Percentiles rank a stretch among this genome's conserved stretches.
Evolutionary conservation across 176 grass and related monocot species (phyloP).

Genomic region (Otatea glauca): DNA sequence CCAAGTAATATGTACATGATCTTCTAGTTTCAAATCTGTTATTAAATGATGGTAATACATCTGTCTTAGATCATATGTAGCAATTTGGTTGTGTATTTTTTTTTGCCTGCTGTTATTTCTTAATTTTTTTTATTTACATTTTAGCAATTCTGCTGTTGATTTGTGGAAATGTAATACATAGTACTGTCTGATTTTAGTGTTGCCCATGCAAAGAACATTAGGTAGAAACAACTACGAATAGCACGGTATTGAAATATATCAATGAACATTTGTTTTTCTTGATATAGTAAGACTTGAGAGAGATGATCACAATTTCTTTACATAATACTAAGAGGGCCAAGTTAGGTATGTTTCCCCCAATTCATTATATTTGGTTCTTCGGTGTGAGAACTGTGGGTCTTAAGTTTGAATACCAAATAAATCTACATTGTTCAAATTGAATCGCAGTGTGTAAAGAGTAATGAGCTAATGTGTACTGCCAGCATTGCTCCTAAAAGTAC

Average conservation of each 20-base stretch:
- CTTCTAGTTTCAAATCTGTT: slow-evolving; percentile 15
- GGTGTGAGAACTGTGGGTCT: background rate
- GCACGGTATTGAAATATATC: background rate
- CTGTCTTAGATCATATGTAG: background rate
- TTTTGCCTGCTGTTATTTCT: background rate
- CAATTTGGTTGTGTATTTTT: background rate
- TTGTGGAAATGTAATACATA: background rate
- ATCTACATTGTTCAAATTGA: background rate
- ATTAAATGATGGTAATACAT: slow-evolving; percentile 16
- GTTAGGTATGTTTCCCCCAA: background rate
- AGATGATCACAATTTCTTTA: background rate
- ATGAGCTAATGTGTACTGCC: background rate
- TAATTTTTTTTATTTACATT: background rate
- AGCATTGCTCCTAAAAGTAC: background rate
- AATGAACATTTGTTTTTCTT: background rate
- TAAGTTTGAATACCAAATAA: background rate
- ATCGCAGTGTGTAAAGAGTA: background rate
- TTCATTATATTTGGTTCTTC: background rate
- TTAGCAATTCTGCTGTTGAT: background rate
- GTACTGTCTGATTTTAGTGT: background rate
- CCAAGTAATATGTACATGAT: slow-evolving; percentile 35
- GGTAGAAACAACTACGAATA: background rate
- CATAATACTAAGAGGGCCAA: background rate
- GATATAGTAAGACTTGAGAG: background rate
- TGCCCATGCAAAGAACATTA: background rate